phyloP scores from a whole-genome alignment of 768 basidiomycete genomes.

The Vararia minispora region DNA sequence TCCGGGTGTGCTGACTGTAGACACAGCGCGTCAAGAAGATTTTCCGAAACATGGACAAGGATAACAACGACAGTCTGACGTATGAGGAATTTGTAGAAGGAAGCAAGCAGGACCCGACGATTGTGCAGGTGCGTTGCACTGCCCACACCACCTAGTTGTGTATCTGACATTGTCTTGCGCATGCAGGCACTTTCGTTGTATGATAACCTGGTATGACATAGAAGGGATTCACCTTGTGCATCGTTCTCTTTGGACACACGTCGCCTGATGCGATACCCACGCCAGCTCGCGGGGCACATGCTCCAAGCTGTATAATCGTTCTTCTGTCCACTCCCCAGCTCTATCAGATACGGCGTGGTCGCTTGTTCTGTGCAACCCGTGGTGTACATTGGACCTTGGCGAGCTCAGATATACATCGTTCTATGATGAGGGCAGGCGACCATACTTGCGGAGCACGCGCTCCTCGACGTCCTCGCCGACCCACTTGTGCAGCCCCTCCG shows the following conservation, averaged over 20 bases:
- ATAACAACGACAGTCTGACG: constrained; percentile 88
- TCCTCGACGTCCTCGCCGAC: constrained; percentile 71
- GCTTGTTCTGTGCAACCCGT: no score
- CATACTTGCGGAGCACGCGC: constrained; percentile 68
- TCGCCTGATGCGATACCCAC: no score
- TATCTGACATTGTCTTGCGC: constrained; percentile 8
- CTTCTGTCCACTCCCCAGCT: no score
- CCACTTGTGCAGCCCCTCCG: constrained; percentile 81
- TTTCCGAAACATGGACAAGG: constrained; percentile 92
- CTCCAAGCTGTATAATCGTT: no score
- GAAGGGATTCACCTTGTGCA: no score
- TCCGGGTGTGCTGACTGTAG: constrained; percentile 10
- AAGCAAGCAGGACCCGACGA: constrained; percentile 97
- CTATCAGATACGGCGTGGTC: no score
- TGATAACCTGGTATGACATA: constrained; percentile 91
- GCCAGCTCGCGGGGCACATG: no score
- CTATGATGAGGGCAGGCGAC: constrained; percentile 35
- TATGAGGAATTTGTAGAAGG: constrained; percentile 98
- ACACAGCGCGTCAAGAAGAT: constrained; percentile 95
- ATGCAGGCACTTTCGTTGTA: constrained; percentile 84
- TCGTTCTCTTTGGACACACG: no score
- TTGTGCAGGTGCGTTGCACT: constrained; percentile 68
- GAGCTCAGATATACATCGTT: no score
- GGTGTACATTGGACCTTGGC: no score
- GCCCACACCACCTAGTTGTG: neutral